A percentile compares a stretch with the other conserved stretches of the same genome.
These are phyloP conservation scores for Hymenochaete sp. DNA, from an alignment of 1,284 basidiomycete species.

Conservation along the genomic window DNA sequence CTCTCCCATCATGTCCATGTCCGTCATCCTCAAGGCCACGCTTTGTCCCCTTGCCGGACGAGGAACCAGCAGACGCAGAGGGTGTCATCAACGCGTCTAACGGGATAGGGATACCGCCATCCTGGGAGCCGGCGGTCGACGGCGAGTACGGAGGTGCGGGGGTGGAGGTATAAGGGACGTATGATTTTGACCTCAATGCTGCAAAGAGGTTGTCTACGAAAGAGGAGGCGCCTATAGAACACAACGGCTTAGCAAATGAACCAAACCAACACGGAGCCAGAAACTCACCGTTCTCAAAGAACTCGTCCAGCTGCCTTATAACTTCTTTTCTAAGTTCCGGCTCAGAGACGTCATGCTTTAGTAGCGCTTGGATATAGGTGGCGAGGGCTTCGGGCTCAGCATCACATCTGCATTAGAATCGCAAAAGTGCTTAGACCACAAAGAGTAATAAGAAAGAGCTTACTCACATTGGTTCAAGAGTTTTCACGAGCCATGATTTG, in stretches of 20 bases:
- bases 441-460: slow-evolving; percentile 15
- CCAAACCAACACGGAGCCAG: background rate
- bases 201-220: slow-evolving; percentile 85
- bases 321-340: slow-evolving; percentile 78
- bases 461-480: slow-evolving; percentile 78
- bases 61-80: slow-evolving; percentile 25
- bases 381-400: slow-evolving; percentile 91
- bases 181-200: slow-evolving; percentile 73
- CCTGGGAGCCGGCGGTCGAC: slow-evolving; percentile 29
- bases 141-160: slow-evolving; percentile 33
- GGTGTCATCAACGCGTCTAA: slow-evolving; percentile 53
- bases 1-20: slow-evolving; percentile 49
- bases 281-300: slow-evolving; percentile 75
- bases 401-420: slow-evolving; percentile 63
- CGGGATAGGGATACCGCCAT: slow-evolving; percentile 70
- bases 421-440: no score
- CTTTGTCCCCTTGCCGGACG: slow-evolving; percentile 52
- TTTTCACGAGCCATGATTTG: slow-evolving; percentile 65
- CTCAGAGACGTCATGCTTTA: slow-evolving; percentile 84
- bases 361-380: slow-evolving; percentile 90
- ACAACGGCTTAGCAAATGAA: slow-evolving; percentile 18
- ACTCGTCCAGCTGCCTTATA: slow-evolving; percentile 75
- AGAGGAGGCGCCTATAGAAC: slow-evolving; percentile 50
- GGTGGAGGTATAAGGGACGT: slow-evolving; percentile 50
- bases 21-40: slow-evolving; percentile 44